A percentile compares a stretch with the other conserved stretches of the same genome.
These are phyloP conservation scores for Myriosclerotinia curreyana DNA, from an alignment of 2,329 filamentous ascomycete genomes.

Conservation along the genomic window DNA sequence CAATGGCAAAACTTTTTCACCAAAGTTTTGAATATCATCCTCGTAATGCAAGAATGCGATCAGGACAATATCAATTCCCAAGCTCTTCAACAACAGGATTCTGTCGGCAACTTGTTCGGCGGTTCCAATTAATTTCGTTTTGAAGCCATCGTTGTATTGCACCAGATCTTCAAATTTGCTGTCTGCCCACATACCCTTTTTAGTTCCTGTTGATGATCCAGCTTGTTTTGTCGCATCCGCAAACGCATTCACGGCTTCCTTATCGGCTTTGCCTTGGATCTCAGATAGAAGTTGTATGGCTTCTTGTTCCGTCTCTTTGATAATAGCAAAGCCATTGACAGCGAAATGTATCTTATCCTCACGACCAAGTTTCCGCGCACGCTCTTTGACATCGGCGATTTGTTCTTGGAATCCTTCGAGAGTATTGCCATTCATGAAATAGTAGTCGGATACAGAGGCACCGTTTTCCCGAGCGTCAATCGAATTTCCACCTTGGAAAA, in stretches of 20 bases:
- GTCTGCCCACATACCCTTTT: constrained; percentile 53
- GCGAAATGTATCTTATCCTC: constrained; percentile 49
- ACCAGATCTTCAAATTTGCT: constrained; percentile 52
- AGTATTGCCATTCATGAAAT: constrained; percentile 57
- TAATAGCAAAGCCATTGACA: constrained; percentile 50
- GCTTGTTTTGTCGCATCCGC: constrained; percentile 50
- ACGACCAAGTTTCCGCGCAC: constrained; percentile 46
- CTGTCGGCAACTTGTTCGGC: constrained; percentile 51
- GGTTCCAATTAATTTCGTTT: constrained; percentile 53
- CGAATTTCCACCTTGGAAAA: constrained; percentile 53
- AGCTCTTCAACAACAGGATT: constrained; percentile 48
- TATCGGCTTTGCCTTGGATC: constrained; percentile 53
- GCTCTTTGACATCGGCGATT: constrained; percentile 48
- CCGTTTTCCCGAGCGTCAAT: constrained; percentile 51
- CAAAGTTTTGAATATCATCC: constrained; percentile 51
- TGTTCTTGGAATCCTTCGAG: constrained; percentile 51
- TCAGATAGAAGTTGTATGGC: constrained; percentile 49
- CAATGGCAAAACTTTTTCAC: constrained; percentile 46
- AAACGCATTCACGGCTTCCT: constrained; percentile 50
- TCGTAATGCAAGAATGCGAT: constrained; percentile 52
- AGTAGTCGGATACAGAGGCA: constrained; percentile 48
- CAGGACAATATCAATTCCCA: constrained; percentile 46
- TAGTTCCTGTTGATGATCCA: constrained; percentile 47
- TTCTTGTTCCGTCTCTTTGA: constrained; percentile 50
- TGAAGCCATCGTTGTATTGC: constrained; percentile 56